These are phyloP conservation scores for Candida glucosophila DNA, from an alignment of 1,139 yeast species.

Conservation along the genomic window DNA sequence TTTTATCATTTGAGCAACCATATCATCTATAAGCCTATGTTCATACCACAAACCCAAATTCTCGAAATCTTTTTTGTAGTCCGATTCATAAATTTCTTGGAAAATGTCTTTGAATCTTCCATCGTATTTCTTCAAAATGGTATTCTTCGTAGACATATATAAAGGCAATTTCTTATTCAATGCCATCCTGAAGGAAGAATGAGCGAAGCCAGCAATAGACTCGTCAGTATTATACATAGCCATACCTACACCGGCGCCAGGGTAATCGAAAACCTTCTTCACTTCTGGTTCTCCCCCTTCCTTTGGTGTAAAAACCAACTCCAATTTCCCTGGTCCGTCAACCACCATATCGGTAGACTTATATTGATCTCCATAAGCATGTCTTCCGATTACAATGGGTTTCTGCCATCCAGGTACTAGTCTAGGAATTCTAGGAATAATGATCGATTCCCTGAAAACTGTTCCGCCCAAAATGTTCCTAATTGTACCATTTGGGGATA, in stretches of 20 bases:
- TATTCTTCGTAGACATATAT: conserved; percentile 69
- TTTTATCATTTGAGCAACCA: conserved; percentile 86
- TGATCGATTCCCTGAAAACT: conserved; percentile 77
- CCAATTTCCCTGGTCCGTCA: conserved; percentile 61
- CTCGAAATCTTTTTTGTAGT: conserved; percentile 53
- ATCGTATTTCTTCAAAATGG: conserved; percentile 73
- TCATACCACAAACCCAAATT: conserved; percentile 67
- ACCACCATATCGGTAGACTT: conserved; percentile 70
- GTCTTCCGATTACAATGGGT: conserved; percentile 81
- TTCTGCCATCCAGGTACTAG: conserved; percentile 72
- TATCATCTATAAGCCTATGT: conserved; percentile 77
- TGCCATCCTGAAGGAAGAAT: conserved; percentile 71
- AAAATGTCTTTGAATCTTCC: conserved; percentile 78
- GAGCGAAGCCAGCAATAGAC: conserved; percentile 72
- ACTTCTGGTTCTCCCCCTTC: conserved; percentile 47
- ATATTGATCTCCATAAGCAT: conserved; percentile 80
- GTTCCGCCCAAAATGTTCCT: conserved; percentile 78
- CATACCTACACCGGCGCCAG: conserved; percentile 64
- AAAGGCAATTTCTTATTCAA: conserved; percentile 56
- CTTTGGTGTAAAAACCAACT: conserved; percentile 54
- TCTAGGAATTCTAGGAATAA: conserved; percentile 69
- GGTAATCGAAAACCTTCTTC: conserved; percentile 50
- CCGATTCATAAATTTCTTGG: conserved; percentile 52
- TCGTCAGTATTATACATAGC: conserved; percentile 82
- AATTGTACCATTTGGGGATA: conserved; percentile 78